phyloP scores from a whole-genome alignment of 257 asterid species.

The Scutellaria barbata region DNA sequence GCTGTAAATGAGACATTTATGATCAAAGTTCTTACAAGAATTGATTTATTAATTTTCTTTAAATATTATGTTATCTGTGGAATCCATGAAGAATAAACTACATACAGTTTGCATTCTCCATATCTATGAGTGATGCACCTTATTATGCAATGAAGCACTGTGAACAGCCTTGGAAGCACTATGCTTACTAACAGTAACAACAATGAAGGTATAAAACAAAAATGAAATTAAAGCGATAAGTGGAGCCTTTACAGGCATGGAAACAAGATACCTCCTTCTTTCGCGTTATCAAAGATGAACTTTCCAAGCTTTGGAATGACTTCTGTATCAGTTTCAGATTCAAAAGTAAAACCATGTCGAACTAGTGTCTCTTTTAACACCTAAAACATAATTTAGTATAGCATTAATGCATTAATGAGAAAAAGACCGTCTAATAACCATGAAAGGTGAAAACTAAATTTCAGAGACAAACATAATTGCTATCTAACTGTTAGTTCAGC shows the following conservation, averaged over 20 bases:
- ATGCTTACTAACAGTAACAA: background rate
- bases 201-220: background rate
- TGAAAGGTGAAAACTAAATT: background rate
- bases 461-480: background rate
- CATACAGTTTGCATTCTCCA: background rate
- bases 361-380: constrained; percentile 87
- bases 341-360: constrained; percentile 92
- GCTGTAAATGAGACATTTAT: background rate
- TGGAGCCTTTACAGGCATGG: constrained; percentile 4
- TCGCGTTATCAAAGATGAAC: constrained; percentile 84
- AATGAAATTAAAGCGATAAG: background rate
- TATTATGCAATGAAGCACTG: background rate
- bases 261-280: constrained; percentile 73
- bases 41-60: background rate
- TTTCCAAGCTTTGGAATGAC: constrained; percentile 99
- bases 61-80: background rate
- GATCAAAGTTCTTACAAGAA: background rate
- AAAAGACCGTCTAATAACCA: constrained; percentile 5
- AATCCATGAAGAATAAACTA: background rate
- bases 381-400: constrained; percentile 45
- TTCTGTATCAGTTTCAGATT: constrained; percentile 97
- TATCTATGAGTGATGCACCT: background rate
- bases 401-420: constrained; percentile 7
- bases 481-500: background rate
- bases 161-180: background rate